A percentile compares a stretch with the other conserved stretches of the same genome.
These are phyloP conservation scores for Ustilago bromivora DNA, from an alignment of 1,284 basidiomycete genomes.

Conservation along the genomic window DNA sequence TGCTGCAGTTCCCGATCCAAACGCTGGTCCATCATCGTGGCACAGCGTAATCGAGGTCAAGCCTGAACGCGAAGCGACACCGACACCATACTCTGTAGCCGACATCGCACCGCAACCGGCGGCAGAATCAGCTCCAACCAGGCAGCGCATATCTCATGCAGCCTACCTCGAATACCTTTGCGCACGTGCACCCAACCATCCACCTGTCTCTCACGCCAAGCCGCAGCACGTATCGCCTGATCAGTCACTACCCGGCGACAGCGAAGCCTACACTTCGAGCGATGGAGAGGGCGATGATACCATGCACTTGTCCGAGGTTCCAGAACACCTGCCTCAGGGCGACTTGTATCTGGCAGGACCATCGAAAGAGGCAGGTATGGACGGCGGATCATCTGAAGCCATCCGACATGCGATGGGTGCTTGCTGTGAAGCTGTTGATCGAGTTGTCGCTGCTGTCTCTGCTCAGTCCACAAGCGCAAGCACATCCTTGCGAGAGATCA, in stretches of 20 bases:
- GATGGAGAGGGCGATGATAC: constrained; percentile 60
- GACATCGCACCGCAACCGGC: neutral
- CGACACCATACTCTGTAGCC: constrained; percentile 16
- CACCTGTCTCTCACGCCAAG: constrained; percentile 24
- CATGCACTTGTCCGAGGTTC: constrained; percentile 61
- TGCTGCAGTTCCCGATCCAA: neutral
- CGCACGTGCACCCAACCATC: constrained; percentile 36
- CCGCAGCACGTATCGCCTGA: constrained; percentile 17
- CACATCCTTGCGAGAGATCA: constrained; percentile 22
- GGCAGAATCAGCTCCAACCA: neutral
- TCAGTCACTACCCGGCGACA: constrained; percentile 23
- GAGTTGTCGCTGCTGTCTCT: constrained; percentile 46
- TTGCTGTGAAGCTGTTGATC: constrained; percentile 64
- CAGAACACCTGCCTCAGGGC: constrained; percentile 60
- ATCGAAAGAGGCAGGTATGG: constrained; percentile 7
- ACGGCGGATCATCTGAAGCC: constrained; percentile 64
- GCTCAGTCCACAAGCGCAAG: neutral
- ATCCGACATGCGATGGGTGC: constrained; percentile 65
- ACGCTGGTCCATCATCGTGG: neutral
- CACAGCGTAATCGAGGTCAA: neutral
- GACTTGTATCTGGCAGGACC: constrained; percentile 67
- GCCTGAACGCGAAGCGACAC: constrained; percentile 24
- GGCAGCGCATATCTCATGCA: constrained; percentile 34
- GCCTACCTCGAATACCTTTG: constrained; percentile 47
- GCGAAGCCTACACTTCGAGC: constrained; percentile 48